Base-by-base conservation (phyloP, 306 rosid genomes). In the Lathyrus oleraceus region DNA sequence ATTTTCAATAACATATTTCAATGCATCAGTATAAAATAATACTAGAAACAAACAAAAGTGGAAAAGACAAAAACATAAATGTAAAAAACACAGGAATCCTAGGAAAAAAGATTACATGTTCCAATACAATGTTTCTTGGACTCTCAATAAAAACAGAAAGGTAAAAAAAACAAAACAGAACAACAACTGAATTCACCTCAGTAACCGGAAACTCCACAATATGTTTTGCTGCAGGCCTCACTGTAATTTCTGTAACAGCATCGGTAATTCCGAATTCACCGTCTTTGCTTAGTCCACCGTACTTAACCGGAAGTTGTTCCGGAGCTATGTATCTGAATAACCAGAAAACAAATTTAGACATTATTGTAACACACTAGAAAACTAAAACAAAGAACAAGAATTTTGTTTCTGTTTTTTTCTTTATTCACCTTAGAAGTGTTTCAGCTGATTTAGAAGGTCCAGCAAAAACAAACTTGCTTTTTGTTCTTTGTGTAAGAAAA, bases 381-480 rank as follows among this genome's bases (percentile, higher is more conserved):
- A 65, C 39, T 1, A 35, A 35, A 7, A 35, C 0, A 0, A 20
- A 13, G 23, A 2, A 57, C 53, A 63, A 8, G 5, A 48, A 49
- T 16, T 17, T 16, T 17, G 57, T 49, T 49, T 45, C 13, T n/a
- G 14, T 9, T 2, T 47, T 42, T n/a, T 17, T 15, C 2, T 25
- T 4, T 28, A 1, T 63, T 73, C 14, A 87, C 92, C 86, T 81
- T 48, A 82, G 65, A 73, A 85, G 92, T 35, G 86, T 76, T 25
- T 83, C 92, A 3, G 87, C 84, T 49, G 91, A 77, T 77, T 84
- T 87, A 30, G 96, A 80, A 36, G 90, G 92, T 13, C 90, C 88
- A 23, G 92, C 92, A 36, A 83, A 89, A 14, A 87, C 83, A 75
- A 87, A 85, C 76, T 89, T 89, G 90, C 90, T 87, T 68, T 89